Evolutionary conservation across 176 grass and related monocot species (phyloP).

Genomic region (Bonia amplexicaulis): DNA sequence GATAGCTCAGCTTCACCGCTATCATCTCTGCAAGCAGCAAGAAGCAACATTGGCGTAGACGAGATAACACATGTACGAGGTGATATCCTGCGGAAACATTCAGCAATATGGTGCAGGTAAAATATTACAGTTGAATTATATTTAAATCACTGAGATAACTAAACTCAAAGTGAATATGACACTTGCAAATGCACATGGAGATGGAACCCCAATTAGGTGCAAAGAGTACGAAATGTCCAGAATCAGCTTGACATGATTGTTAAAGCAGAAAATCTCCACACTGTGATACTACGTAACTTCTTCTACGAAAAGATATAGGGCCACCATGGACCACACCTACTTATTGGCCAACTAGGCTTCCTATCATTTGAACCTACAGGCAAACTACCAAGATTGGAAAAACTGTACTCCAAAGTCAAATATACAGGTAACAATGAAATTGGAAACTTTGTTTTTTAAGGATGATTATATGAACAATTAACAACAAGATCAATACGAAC

Average conservation of each 20-base stretch:
- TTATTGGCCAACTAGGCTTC: not conserved
- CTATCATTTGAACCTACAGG: not conserved
- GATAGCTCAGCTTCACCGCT: not conserved
- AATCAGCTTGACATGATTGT: not conserved
- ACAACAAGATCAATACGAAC: not conserved
- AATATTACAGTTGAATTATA: not conserved
- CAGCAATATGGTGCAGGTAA: not conserved
- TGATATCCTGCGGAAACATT: not conserved
- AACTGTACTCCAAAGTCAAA: not conserved
- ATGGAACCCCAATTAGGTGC: slow-evolving; percentile 21
- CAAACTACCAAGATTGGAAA: not conserved
- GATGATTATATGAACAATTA: not conserved
- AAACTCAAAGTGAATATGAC: not conserved
- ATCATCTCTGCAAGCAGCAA: not conserved
- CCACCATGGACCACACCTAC: not conserved
- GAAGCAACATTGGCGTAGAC: not conserved
- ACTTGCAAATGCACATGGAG: slow-evolving; percentile 8
- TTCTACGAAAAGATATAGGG: not conserved
- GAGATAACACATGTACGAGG: not conserved
- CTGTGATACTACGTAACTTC: not conserved
- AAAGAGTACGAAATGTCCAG: slow-evolving; percentile 1
- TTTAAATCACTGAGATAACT: not conserved
- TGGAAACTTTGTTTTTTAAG: not conserved
- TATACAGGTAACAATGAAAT: not conserved
- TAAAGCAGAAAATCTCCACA: not conserved